phyloP scores from a whole-genome alignment of 495 filamentous ascomycete genomes.

The Penicillium cosmopolitanum region DNA sequence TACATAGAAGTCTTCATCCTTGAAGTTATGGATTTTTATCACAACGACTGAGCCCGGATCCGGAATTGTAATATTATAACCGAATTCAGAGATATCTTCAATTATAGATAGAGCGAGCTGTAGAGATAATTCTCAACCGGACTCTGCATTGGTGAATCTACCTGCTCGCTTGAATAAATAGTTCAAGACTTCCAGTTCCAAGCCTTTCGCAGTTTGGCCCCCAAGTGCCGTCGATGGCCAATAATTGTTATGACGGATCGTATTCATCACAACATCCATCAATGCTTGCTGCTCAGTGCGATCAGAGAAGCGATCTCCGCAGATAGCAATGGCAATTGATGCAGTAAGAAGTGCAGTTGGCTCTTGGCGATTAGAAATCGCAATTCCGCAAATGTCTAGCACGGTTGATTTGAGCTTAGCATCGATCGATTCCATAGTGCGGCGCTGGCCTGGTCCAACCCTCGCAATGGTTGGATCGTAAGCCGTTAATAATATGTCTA shows the following conservation, averaged over 20 bases:
- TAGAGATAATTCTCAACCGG: too few relatives aligned
- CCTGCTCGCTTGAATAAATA: too few relatives aligned
- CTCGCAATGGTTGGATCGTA: conserved; percentile 39
- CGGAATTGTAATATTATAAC: too few relatives aligned
- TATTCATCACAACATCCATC: conserved; percentile 21
- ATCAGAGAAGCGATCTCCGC: conserved; percentile 28
- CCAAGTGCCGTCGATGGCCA: conserved; percentile 13
- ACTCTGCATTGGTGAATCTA: too few relatives aligned
- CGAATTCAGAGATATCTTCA: too few relatives aligned
- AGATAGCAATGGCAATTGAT: conserved; percentile 28
- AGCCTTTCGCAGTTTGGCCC: conserved; percentile 8
- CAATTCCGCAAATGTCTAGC: conserved; percentile 30
- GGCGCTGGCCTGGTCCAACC: conserved; percentile 27
- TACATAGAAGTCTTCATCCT: too few relatives aligned
- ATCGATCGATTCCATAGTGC: conserved; percentile 15
- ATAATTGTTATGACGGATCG: conserved; percentile 19
- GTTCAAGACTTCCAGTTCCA: conserved; percentile 7
- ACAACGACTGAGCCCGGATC: too few relatives aligned
- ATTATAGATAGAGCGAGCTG: too few relatives aligned
- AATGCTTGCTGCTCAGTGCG: conserved; percentile 22
- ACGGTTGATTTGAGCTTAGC: conserved; percentile 22
- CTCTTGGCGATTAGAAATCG: conserved; percentile 25
- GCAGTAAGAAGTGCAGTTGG: conserved; percentile 28
- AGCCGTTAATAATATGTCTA: conserved; percentile 38
- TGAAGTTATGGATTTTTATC: too few relatives aligned